phyloP scores from a whole-genome alignment of 352 stramenopile genomes.

The Phytophthora sojae region DNA sequence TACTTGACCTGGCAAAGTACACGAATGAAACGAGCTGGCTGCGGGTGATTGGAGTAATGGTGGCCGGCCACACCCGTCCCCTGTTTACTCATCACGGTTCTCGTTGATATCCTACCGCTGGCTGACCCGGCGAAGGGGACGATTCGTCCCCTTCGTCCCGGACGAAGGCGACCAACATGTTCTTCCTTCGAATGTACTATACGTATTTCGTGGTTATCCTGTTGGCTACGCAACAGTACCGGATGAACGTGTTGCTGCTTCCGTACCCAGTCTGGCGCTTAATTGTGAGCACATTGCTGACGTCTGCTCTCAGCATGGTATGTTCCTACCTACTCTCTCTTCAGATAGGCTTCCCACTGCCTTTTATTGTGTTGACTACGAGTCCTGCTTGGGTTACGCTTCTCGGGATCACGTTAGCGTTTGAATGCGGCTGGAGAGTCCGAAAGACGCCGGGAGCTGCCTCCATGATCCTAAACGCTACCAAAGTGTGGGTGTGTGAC shows the following conservation, averaged over 20 bases:
- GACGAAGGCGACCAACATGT: slow-evolving; percentile 21
- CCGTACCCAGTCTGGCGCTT: not conserved
- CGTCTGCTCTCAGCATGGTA: slow-evolving; percentile 2
- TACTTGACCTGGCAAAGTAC: slow-evolving; percentile 18
- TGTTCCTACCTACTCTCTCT: slow-evolving; percentile 14
- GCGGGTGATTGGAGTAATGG: slow-evolving; percentile 7
- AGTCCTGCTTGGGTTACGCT: slow-evolving; percentile 15
- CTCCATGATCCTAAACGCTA: slow-evolving; percentile 13
- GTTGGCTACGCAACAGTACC: slow-evolving; percentile 21
- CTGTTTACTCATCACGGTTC: slow-evolving; percentile 24
- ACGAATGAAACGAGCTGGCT: slow-evolving; percentile 12
- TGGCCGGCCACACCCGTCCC: slow-evolving; percentile 26
- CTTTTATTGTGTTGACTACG: slow-evolving; percentile 12
- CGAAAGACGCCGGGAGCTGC: not conserved
- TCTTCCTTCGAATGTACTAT: slow-evolving; percentile 24
- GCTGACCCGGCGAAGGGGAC: slow-evolving; percentile 11
- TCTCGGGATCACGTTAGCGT: not conserved
- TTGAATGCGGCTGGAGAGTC: slow-evolving; percentile 12
- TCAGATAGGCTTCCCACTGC: slow-evolving; percentile 10
- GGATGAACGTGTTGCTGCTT: slow-evolving; percentile 16
- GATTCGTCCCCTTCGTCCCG: no score
- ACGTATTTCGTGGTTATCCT: slow-evolving; percentile 25
- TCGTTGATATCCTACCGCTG: slow-evolving; percentile 29
- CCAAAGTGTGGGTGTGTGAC: slow-evolving; percentile 28
- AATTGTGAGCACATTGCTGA: not conserved